Percentiles rank a stretch among this genome's conserved stretches.
phyloP scores from a whole-genome alignment of 306 rosid species.

The Pterocarpus macrocarpus region DNA sequence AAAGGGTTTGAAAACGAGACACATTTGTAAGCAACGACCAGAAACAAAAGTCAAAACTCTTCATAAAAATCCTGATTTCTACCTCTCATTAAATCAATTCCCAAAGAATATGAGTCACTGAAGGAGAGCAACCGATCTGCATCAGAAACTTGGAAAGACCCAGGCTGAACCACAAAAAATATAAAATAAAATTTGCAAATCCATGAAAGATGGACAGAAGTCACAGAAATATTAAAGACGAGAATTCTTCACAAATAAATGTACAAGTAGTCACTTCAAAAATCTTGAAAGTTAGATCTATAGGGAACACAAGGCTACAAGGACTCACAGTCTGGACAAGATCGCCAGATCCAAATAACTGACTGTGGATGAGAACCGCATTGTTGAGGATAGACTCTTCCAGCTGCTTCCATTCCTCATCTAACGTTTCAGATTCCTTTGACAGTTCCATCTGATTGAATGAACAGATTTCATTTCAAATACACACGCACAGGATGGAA shows the following conservation, averaged over 20 bases:
- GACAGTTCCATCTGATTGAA: constrained; percentile 63
- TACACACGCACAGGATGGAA: neutral
- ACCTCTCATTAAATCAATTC: constrained; percentile 75
- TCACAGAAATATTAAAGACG: neutral
- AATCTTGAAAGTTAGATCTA: too few relatives aligned
- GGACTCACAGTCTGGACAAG: constrained; percentile 71
- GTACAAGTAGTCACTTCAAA: neutral
- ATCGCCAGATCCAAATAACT: constrained; percentile 78
- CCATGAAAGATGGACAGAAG: neutral
- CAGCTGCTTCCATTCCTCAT: constrained; percentile 72
- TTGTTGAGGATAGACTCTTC: constrained; percentile 69
- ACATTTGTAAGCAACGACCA: neutral
- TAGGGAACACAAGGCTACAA: neutral
- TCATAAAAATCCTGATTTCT: neutral
- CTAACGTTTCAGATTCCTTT: constrained; percentile 61
- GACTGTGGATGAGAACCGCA: constrained; percentile 69
- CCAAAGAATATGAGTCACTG: constrained; percentile 70
- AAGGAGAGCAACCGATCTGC: constrained; percentile 70
- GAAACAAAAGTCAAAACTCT: neutral
- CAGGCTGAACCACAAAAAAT: constrained; percentile 64
- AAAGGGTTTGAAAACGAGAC: neutral
- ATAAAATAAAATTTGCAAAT: constrained; percentile 17
- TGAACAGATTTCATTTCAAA: constrained; percentile 26
- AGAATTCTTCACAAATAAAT: constrained; percentile 4
- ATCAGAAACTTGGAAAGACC: constrained; percentile 61